Conservation (phyloP, 495 filamentous ascomycete genomes). For the Podospora didyma region DNA sequence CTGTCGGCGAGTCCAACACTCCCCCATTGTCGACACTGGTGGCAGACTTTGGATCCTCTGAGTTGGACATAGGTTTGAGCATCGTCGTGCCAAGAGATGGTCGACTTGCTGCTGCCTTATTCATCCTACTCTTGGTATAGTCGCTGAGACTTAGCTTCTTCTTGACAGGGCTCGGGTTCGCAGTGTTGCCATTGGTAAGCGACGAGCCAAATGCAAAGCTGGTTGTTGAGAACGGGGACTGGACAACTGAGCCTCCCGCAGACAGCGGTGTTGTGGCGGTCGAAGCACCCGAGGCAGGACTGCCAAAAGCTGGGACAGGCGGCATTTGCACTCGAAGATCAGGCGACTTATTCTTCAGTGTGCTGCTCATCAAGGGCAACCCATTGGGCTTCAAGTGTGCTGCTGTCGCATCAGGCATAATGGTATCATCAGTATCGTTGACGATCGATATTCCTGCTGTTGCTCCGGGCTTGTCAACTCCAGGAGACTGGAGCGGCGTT, state of each 20-base stretch:
- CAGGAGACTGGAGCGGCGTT: conserved; percentile 12
- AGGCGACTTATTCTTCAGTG: conserved; percentile 32
- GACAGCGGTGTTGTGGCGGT: conserved; percentile 42
- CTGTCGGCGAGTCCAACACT: conserved; percentile 27
- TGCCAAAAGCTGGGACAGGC: conserved; percentile 38
- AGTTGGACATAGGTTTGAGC: conserved; percentile 30
- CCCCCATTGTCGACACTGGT: conserved; percentile 24
- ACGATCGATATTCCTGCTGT: conserved; percentile 5
- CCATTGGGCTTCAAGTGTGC: conserved; percentile 4
- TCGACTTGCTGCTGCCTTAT: conserved; percentile 39
- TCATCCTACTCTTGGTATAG: conserved; percentile 55
- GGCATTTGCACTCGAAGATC: conserved; percentile 52
- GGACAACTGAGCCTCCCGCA: conserved; percentile 37
- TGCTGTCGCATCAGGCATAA: conserved; percentile 22
- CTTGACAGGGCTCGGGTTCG: conserved; percentile 57
- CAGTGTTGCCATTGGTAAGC: conserved; percentile 38
- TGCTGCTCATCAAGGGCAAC: not conserved
- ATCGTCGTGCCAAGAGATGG: conserved; percentile 30
- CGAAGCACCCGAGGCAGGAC: conserved; percentile 19
- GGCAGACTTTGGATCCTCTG: conserved; percentile 42
- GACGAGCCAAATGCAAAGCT: conserved; percentile 39
- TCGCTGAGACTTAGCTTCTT: conserved; percentile 75
- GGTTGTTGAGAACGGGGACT: conserved; percentile 48
- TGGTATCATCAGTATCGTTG: conserved; percentile 16
- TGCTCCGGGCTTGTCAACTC: conserved; percentile 8